Conservation (phyloP, 306 rosid genomes). For the Morella rubra region DNA sequence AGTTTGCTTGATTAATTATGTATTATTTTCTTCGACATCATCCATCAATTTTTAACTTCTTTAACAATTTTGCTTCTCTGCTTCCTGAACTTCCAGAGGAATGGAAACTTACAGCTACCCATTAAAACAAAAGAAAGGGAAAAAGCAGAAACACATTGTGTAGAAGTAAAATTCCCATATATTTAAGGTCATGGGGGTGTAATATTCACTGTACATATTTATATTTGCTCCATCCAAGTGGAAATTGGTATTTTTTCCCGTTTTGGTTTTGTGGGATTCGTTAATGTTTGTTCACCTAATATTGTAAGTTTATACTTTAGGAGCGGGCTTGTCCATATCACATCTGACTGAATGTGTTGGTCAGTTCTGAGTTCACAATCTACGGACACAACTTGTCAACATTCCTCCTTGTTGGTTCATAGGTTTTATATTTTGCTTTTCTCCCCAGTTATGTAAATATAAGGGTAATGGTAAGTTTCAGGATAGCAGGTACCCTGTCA, state of each 20-base stretch:
- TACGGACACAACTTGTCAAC: background rate
- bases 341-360: background rate
- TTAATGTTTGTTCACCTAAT: background rate
- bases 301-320: background rate
- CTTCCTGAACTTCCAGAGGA: too few relatives aligned
- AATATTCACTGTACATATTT: too few relatives aligned
- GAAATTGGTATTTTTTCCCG: background rate
- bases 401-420: background rate
- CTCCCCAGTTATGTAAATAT: background rate
- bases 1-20: too few relatives aligned
- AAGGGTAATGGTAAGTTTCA: background rate
- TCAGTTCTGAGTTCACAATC: background rate
- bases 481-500: background rate
- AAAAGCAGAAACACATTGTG: too few relatives aligned
- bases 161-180: too few relatives aligned
- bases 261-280: background rate
- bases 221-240: too few relatives aligned
- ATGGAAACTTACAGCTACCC: too few relatives aligned
- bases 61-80: too few relatives aligned
- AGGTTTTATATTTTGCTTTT: background rate
- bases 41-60: too few relatives aligned
- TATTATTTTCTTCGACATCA: too few relatives aligned
- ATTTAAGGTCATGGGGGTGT: too few relatives aligned
- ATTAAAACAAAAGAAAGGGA: too few relatives aligned
- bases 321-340: background rate